A percentile compares a stretch with the other conserved stretches of the same genome.
Evolutionary conservation across 2,329 filamentous ascomycete genomes (phyloP).

Genomic region (Ophiostoma triangulosporum): DNA sequence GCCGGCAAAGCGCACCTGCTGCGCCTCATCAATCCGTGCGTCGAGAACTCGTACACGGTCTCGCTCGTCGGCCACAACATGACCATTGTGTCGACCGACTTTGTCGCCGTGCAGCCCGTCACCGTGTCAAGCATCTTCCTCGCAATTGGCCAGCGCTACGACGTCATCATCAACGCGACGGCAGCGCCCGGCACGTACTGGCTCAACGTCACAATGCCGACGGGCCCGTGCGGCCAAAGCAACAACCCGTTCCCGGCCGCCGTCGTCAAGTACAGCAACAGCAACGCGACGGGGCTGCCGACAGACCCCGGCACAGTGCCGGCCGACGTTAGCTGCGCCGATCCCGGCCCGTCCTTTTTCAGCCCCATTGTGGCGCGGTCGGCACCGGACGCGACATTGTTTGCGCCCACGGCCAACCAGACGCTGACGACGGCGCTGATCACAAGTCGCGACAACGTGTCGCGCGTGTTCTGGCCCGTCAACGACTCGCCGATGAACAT

Average conservation of each 20-base stretch:
- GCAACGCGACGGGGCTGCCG: constrained; percentile 10
- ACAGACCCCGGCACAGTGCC: constrained; percentile 18
- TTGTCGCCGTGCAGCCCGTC: constrained; percentile 37
- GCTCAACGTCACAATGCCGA: constrained; percentile 26
- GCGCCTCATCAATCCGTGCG: constrained; percentile 35
- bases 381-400: constrained; percentile 10
- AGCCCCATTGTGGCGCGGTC: constrained; percentile 15
- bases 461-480: constrained; percentile 18
- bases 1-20: constrained; percentile 32
- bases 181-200: constrained; percentile 22
- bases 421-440: constrained; percentile 11
- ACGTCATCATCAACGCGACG: constrained; percentile 32
- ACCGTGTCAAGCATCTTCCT: constrained; percentile 35
- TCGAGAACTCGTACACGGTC: constrained; percentile 33
- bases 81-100: constrained; percentile 36
- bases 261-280: constrained; percentile 18
- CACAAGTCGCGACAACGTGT: constrained; percentile 15
- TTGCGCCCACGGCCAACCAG: constrained; percentile 9
- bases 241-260: constrained; percentile 18
- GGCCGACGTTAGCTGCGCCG: constrained; percentile 13
- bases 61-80: constrained; percentile 28
- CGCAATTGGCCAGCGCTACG: constrained; percentile 32
- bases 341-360: constrained; percentile 8
- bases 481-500: constrained; percentile 17
- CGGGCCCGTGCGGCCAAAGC: constrained; percentile 16